Base-by-base conservation (phyloP, 2,329 filamentous ascomycete species). In the Paecilomyces sp. region DNA sequence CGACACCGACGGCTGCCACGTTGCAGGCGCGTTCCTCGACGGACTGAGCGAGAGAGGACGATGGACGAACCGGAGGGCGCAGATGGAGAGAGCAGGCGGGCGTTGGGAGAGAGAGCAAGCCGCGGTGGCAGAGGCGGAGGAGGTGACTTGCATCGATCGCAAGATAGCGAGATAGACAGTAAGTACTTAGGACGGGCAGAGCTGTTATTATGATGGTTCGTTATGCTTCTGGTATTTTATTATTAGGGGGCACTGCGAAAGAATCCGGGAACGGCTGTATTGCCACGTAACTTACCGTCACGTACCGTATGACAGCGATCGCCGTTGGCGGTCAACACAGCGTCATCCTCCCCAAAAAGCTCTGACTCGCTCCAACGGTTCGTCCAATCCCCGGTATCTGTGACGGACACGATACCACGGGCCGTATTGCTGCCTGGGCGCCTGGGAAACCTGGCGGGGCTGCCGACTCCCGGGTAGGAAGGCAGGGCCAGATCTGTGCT, bases 1-100 rank as follows among this genome's bases (percentile, higher is more conserved):
- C 55, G 30, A 67, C 67, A 69, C 67, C 66, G 65, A 66, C 67
- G 72, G 63, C 71, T 71, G 74, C 74, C 75, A 78, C 75, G 75
- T 77, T 74, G 75, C 73, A 74, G 74, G 75, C 70, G 77, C 72
- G 74, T 77, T 72, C 58, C 60, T 65, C 41, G 36, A 55, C 31
- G 61, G 52, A 31, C 57, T 60, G 50, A 55, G 55, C 55, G 58
- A 52, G 57, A 28, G 11, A 34, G 31, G 53, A 12, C 31, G 22
- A 28, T 41, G 33, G 34, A 57, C 56, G 34, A 34, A 54, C 18
- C 12, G 30, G 54, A 8, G 55, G 36, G 41, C 55, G 57, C 41
- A 57, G 9, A 47, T 15, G n/a, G 18, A 9, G 41, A 47, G 4
- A 5, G 13, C 41, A 47, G n/a, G 36, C n/a, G 6, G 28, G 41